Evolutionary conservation across 345 rosid genomes (phyloP).

Genomic region (Corymbia maculata): DNA sequence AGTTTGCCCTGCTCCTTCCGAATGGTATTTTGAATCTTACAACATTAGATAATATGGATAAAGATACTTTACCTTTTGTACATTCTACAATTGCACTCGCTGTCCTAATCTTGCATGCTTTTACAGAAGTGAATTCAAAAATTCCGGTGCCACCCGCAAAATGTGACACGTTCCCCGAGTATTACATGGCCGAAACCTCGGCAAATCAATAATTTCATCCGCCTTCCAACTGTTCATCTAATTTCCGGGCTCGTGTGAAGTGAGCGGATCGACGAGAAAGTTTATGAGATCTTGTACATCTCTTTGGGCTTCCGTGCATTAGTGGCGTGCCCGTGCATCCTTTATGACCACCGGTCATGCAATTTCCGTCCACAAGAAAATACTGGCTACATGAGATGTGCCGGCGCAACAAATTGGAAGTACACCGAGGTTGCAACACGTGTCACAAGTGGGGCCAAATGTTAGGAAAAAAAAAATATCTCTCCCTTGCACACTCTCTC

Average conservation of each 20-base stretch:
- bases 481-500: not conserved
- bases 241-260: not conserved
- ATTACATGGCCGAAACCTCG: not conserved
- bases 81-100: not conserved
- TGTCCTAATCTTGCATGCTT: not conserved
- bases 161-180: not conserved
- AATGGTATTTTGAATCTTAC: not conserved
- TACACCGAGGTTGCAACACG: not conserved
- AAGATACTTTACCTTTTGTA: not conserved
- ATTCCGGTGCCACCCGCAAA: not conserved
- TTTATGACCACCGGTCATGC: not conserved
- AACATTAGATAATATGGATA: not conserved
- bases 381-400: not conserved
- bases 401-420: not conserved
- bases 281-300: not conserved
- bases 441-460: not conserved
- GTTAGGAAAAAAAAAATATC: not conserved
- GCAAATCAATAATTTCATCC: conserved; percentile 9
- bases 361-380: not conserved
- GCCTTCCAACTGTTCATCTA: conserved; percentile 17
- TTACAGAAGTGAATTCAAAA: not conserved
- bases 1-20: not conserved
- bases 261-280: not conserved
- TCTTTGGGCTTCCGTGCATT: conserved; percentile 4
- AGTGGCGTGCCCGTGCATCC: conserved; percentile 1